phyloP scores from a whole-genome alignment of 2,329 filamentous ascomycete species.

The Colletotrichum chrysophilum region DNA sequence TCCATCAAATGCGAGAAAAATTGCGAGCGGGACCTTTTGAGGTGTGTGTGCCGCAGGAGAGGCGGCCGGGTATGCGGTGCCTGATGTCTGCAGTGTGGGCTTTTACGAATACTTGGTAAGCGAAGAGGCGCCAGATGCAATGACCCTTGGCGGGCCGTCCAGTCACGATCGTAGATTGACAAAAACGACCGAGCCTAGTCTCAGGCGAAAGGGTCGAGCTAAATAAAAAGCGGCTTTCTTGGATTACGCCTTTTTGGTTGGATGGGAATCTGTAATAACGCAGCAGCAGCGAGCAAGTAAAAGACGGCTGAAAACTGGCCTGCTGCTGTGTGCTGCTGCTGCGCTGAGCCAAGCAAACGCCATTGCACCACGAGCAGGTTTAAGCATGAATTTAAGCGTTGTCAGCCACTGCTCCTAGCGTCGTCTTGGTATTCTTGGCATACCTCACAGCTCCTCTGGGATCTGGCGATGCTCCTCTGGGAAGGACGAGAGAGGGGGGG shows the following conservation, averaged over 20 bases:
- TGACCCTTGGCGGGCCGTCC: not conserved
- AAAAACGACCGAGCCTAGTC: constrained; percentile 3
- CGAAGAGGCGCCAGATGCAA: not conserved
- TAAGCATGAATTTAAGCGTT: constrained; percentile 59
- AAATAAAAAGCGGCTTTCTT: not conserved
- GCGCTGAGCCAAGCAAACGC: not conserved
- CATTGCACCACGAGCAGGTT: constrained; percentile 30
- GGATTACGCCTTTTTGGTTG: not conserved
- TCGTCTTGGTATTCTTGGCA: constrained; percentile 40
- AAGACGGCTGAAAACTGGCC: not conserved
- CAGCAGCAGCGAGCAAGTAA: not conserved
- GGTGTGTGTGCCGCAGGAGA: not conserved
- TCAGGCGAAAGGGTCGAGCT: not conserved
- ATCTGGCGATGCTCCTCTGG: constrained; percentile 1
- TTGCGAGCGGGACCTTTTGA: not conserved
- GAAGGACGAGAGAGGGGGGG: not conserved
- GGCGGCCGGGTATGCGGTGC: not conserved
- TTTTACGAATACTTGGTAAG: not conserved
- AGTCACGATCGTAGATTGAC: not conserved
- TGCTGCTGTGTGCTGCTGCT: not conserved
- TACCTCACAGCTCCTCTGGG: constrained; percentile 25
- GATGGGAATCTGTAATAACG: not conserved
- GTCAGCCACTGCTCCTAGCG: constrained; percentile 39
- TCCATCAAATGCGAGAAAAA: not conserved
- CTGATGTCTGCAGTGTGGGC: not conserved